phyloP scores from a whole-genome alignment of 768 basidiomycete species.

The Steccherinum ochraceum region DNA sequence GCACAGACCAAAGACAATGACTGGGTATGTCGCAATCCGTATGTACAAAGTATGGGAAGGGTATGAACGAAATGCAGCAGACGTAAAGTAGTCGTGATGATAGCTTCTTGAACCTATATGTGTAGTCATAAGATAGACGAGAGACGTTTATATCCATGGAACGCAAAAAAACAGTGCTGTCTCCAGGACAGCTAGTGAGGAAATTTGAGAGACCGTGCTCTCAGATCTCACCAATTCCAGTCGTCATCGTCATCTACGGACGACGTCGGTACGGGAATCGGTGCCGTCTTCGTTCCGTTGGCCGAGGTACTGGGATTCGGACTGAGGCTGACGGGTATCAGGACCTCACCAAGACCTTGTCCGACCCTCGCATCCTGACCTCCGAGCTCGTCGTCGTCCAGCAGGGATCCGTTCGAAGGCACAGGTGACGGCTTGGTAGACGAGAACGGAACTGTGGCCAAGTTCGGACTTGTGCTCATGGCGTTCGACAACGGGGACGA shows the following conservation, averaged over 20 bases:
- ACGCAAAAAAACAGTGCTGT: not conserved
- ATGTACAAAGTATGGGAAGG: not conserved
- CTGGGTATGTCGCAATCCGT: not conserved
- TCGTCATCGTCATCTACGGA: conserved; percentile 41
- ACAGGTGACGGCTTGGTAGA: conserved; percentile 12
- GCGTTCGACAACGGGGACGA: conserved; percentile 13
- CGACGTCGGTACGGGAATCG: conserved; percentile 1
- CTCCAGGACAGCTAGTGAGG: conserved; percentile 3
- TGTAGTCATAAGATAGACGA: not conserved
- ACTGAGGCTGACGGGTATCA: conserved; percentile 24
- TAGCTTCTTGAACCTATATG: not conserved
- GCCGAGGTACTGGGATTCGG: conserved; percentile 16
- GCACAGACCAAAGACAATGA: no score
- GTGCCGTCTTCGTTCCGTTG: conserved; percentile 3
- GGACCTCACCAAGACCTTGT: conserved; percentile 23
- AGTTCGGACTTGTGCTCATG: conserved; percentile 7
- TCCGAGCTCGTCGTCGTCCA: conserved; percentile 30
- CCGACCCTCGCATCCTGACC: conserved; percentile 18
- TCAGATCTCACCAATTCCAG: conserved; percentile 54
- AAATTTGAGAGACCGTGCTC: not conserved
- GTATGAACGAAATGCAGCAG: not conserved
- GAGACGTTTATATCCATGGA: not conserved
- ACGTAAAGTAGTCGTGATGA: not conserved
- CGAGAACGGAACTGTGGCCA: conserved; percentile 13
- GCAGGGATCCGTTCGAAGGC: conserved; percentile 23